Base-by-base conservation (phyloP, 2,329 filamentous ascomycete species). In the Hypocreales sp. region DNA sequence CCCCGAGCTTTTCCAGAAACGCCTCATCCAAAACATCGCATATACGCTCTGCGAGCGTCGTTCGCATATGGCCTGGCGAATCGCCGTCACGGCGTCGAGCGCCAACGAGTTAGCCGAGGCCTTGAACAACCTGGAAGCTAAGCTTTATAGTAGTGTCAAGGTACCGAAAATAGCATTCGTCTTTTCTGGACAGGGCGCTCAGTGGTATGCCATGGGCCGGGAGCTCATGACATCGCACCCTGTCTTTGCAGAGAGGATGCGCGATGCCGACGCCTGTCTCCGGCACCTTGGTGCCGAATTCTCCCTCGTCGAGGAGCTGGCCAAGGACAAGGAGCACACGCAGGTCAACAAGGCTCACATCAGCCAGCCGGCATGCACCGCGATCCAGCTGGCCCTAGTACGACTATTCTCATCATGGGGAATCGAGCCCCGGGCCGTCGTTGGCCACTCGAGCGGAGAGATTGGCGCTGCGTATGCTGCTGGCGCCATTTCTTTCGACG, bases 401-500 rank as follows among this genome's bases (percentile, higher is more conserved):
- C 47, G 56, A 10, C 43, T 67, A 4, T 41, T 68, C 2, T 24
- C 47, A 15, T 53, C 54, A 3, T 64, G 55, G 51, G 50, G 48
- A 1, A 44, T 66, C n/a, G 34, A 31, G 7, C 56, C 60, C 0
- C 24, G 37, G 0, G 48, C 45, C 5, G 58, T 62, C 0, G 43
- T 50, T 4, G 58, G 61, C 1, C 61, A 66, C 35, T 63, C 58
- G 0, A 54, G 47, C 25, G 61, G 61, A 10, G 61, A 67, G 31
- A 63, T 64, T 17, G 58, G 40, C 3, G 60, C 60, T 6, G 61
- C 61, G 0, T 64, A 58, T 30, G 50, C 58, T 1, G 41, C 53
- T 1, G 56, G 60, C 3, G 47, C 58, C 8, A 44, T 65, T 15
- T 50, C 49, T 3, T 51, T 62, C 19, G 50, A 61, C 17, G 46